Evolutionary conservation across 805 yeast species (phyloP).

Genomic region (Sugiyamaella valdiviana): DNA sequence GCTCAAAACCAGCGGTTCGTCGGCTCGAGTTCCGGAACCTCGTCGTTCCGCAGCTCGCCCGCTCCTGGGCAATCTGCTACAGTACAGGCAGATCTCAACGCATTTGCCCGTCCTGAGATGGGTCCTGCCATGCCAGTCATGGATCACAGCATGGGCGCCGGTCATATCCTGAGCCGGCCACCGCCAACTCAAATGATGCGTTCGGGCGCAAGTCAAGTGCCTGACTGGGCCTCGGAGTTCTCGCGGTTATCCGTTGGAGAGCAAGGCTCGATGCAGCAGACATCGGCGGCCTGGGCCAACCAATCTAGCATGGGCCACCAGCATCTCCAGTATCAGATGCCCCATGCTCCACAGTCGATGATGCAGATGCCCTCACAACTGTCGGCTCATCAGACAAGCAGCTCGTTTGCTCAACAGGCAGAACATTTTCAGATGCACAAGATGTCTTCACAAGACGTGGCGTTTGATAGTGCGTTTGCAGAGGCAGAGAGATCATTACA

Average conservation of each 20-base stretch:
- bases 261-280: background rate
- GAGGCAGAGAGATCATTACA: slow-evolving; percentile 18
- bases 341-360: background rate
- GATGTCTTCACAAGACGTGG: slow-evolving; percentile 14
- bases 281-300: background rate
- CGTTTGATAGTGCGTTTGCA: slow-evolving; percentile 24
- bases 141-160: background rate
- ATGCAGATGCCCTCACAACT: background rate
- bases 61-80: background rate
- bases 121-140: background rate
- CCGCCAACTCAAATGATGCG: background rate
- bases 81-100: slow-evolving; percentile 1
- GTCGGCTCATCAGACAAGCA: background rate
- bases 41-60: slow-evolving; percentile 31
- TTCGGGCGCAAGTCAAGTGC: background rate
- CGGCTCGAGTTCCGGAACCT: slow-evolving; percentile 30
- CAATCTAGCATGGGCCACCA: background rate
- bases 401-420: slow-evolving; percentile 9
- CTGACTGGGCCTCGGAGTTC: slow-evolving; percentile 16
- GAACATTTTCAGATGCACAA: slow-evolving; percentile 24
- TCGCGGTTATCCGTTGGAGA: slow-evolving; percentile 9
- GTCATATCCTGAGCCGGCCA: background rate
- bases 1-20: slow-evolving; percentile 19
- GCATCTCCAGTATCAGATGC: background rate
- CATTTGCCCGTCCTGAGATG: background rate